phyloP scores from a whole-genome alignment of 805 yeast genomes.

The Debaryomyces prosopidis region DNA sequence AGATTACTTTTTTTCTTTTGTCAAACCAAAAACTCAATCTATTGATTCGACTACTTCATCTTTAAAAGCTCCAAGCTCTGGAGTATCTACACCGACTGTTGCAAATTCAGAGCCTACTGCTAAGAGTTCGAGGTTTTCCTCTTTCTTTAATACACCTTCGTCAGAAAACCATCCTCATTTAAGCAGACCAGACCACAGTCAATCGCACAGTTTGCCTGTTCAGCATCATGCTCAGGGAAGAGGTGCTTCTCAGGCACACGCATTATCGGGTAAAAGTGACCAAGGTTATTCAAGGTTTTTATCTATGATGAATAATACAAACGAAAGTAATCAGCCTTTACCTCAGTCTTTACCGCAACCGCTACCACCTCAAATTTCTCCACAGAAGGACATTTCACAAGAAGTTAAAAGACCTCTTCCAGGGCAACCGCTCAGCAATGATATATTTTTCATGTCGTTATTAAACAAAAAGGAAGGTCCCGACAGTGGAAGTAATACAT shows the following conservation, averaged over 20 bases:
- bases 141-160: constrained; percentile 27
- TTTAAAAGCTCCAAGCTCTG: constrained; percentile 5
- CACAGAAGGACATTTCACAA: background rate
- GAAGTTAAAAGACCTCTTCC: background rate
- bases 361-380: constrained; percentile 6
- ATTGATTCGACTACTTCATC: constrained; percentile 5
- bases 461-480: constrained; percentile 32
- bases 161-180: background rate
- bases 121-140: constrained; percentile 39
- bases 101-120: constrained; percentile 13
- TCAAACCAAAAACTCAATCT: constrained; percentile 26
- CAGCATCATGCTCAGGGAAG: background rate
- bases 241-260: background rate
- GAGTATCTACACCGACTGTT: constrained; percentile 2
- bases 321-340: background rate
- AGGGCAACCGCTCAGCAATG: constrained; percentile 23
- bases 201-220: constrained; percentile 8
- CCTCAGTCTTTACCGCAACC: constrained; percentile 1
- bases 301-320: background rate
- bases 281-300: constrained; percentile 1
- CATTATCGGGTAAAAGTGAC: constrained; percentile 3
- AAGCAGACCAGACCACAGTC: constrained; percentile 4
- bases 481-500: background rate
- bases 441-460: constrained; percentile 49
- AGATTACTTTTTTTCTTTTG: constrained; percentile 44